Percentiles rank a stretch among this genome's conserved stretches.
phyloP scores from a whole-genome alignment of 2,329 filamentous ascomycete genomes.

The Parastagonospora nodorum region DNA sequence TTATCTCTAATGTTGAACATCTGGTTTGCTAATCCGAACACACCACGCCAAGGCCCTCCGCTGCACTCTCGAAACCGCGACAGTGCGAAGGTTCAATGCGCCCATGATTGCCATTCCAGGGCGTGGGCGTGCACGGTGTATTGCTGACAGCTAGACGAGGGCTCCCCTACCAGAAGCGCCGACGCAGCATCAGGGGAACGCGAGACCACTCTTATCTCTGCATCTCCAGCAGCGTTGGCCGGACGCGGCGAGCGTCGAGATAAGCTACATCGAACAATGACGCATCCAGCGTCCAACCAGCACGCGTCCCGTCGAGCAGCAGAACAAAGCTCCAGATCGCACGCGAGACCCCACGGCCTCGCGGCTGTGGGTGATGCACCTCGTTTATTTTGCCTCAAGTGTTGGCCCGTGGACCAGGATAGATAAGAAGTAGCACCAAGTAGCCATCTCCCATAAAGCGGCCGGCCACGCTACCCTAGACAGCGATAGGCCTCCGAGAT shows the following conservation, averaged over 20 bases:
- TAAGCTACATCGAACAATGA: slow-evolving; percentile 35
- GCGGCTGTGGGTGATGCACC: slow-evolving; percentile 38
- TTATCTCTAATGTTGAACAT: no score
- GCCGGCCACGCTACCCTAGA: slow-evolving; percentile 34
- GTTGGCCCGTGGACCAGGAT: slow-evolving; percentile 41
- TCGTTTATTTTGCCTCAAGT: slow-evolving; percentile 45
- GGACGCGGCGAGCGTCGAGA: slow-evolving; percentile 32
- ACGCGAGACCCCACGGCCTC: slow-evolving; percentile 44
- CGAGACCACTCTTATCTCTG: slow-evolving; percentile 16
- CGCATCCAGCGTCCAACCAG: slow-evolving; percentile 24
- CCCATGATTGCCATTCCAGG: slow-evolving; percentile 7
- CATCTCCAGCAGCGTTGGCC: slow-evolving; percentile 5
- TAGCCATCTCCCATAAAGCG: slow-evolving; percentile 40
- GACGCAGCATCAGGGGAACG: slow-evolving; percentile 12
- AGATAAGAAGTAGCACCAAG: slow-evolving; percentile 45
- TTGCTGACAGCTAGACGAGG: slow-evolving; percentile 14
- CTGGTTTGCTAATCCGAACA: not conserved
- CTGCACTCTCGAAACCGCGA: slow-evolving; percentile 24
- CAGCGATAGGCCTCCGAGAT: slow-evolving; percentile 39
- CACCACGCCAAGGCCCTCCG: slow-evolving; percentile 38
- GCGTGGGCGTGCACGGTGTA: slow-evolving; percentile 8
- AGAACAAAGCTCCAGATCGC: slow-evolving; percentile 42
- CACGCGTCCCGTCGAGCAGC: slow-evolving; percentile 28
- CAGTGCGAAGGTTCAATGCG: slow-evolving; percentile 5
- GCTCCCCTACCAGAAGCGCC: slow-evolving; percentile 4